Conservation (phyloP, 2,329 filamentous ascomycete genomes). For the Cordyceps cicadae region DNA sequence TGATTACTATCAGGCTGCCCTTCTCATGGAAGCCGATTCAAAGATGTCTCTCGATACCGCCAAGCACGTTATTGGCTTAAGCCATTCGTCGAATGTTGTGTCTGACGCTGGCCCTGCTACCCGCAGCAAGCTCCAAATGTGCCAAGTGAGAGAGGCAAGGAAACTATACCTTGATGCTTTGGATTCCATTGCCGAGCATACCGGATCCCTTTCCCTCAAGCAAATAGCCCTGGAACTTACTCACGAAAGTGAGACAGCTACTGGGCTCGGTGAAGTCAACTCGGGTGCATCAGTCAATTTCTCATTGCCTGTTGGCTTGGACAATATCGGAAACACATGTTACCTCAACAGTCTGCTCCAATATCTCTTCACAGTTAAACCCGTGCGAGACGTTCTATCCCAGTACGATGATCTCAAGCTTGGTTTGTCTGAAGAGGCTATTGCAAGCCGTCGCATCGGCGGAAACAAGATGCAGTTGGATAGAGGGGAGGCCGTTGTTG, state of each 20-base stretch:
- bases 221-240: constrained; percentile 21
- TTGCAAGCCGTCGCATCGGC: constrained; percentile 66
- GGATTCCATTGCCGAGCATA: constrained; percentile 27
- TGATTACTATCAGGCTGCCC: constrained; percentile 25
- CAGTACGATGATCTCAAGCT: constrained; percentile 65
- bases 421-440: constrained; percentile 53
- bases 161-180: constrained; percentile 27
- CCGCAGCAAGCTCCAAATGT: constrained; percentile 17
- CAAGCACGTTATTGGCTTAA: constrained; percentile 24
- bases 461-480: constrained; percentile 47
- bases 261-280: constrained; percentile 8
- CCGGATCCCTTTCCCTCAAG: constrained; percentile 21
- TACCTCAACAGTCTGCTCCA: constrained; percentile 96
- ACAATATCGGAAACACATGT: constrained; percentile 95
- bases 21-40: constrained; percentile 26
- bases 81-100: constrained; percentile 17
- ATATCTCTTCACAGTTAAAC: constrained; percentile 83
- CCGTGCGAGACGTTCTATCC: constrained; percentile 72
- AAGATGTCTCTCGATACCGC: constrained; percentile 30
- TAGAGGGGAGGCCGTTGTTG: constrained; percentile 50
- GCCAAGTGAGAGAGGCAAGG: constrained; percentile 22
- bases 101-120: constrained; percentile 1
- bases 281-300: constrained; percentile 22
- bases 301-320: constrained; percentile 72
- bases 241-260: constrained; percentile 14